Evolutionary conservation across 1,284 basidiomycete species (phyloP).

Genomic region (Stereum hirsutum): DNA sequence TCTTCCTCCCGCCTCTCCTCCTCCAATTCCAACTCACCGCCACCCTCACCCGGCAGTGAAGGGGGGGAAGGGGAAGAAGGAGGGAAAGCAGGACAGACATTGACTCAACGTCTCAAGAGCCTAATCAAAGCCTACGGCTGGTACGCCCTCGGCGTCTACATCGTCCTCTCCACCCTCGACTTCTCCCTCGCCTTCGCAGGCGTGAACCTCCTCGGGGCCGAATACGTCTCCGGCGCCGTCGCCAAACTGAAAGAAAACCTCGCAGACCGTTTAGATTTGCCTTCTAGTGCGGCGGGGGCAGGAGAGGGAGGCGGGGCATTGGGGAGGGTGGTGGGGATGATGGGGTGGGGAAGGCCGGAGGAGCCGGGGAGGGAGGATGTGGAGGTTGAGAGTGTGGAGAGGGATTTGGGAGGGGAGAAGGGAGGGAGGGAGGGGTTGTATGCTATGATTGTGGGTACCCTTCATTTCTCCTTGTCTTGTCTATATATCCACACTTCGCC

Average conservation of each 20-base stretch:
- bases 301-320: conserved; percentile 44
- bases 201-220: conserved; percentile 85
- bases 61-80: conserved; percentile 16
- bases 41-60: conserved; percentile 12
- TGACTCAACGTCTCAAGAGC: conserved; percentile 73
- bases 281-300: conserved; percentile 57
- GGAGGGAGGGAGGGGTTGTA: conserved; percentile 66
- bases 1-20: conserved; percentile 35
- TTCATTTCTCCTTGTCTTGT: too few species aligned
- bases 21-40: too few species aligned
- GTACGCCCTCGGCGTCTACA: conserved; percentile 86
- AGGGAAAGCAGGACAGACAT: conserved; percentile 21
- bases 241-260: conserved; percentile 46
- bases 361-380: conserved; percentile 53
- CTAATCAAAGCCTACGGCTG: conserved; percentile 89
- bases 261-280: conserved; percentile 34
- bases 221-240: conserved; percentile 72
- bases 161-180: conserved; percentile 59
- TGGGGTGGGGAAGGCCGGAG: conserved; percentile 9
- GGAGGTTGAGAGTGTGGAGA: conserved; percentile 84
- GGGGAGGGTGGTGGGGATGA: too few species aligned
- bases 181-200: conserved; percentile 77
- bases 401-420: conserved; percentile 13
- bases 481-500: too few species aligned
- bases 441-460: conserved; percentile 83